Percentiles rank a stretch among this genome's conserved stretches.
Conservation (phyloP, 2,329 filamentous ascomycete species). For the Fusarium mundagurra region DNA sequence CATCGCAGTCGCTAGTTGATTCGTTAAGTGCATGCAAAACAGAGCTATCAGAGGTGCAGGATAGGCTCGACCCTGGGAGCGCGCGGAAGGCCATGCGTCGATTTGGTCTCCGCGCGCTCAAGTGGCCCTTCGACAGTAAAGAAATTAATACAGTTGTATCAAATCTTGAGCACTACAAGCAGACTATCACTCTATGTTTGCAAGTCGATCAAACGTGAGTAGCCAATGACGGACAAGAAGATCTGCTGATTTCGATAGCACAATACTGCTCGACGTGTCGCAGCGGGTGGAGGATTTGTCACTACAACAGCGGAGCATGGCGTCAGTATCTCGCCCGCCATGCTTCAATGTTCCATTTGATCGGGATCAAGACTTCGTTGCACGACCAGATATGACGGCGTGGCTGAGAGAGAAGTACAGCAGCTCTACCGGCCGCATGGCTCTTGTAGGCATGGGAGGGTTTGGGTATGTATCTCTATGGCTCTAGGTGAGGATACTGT, state of each 20-base stretch:
- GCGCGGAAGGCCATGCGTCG: background rate
- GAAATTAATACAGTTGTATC: background rate
- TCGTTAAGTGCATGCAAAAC: background rate
- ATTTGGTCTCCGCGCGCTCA: background rate
- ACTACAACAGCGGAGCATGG: background rate
- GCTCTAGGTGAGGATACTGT: background rate
- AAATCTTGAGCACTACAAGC: background rate
- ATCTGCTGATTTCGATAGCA: background rate
- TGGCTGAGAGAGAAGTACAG: conserved; percentile 36
- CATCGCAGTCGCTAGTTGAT: background rate
- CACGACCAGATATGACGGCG: conserved; percentile 41
- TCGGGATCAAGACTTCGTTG: conserved; percentile 45
- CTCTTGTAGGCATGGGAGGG: conserved; percentile 50
- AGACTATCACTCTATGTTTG: background rate
- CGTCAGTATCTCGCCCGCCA: rapidly evolving
- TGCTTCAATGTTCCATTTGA: conserved; percentile 41
- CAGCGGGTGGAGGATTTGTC: background rate
- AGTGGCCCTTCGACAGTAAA: background rate
- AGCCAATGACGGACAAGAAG: rapidly evolving
- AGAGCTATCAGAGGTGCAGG: rapidly evolving
- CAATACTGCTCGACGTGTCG: background rate
- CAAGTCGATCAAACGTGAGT: background rate
- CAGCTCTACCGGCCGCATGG: conserved; percentile 33
- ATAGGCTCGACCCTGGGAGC: background rate
- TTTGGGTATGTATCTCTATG: conserved; percentile 28